phyloP scores from a whole-genome alignment of 164 flowering plant species.

The Umbellularia californica region DNA sequence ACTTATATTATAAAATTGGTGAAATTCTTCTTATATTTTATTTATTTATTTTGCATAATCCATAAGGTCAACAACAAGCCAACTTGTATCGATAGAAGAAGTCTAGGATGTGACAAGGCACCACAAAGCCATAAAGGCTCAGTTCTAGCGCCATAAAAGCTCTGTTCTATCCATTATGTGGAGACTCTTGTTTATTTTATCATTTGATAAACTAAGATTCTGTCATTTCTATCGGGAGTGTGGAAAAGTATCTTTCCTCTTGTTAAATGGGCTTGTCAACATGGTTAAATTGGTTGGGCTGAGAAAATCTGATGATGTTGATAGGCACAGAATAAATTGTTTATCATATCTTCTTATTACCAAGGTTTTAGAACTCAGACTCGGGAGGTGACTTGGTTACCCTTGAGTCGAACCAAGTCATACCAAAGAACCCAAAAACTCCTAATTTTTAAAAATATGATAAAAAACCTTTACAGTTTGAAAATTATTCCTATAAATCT shows the following conservation, averaged over 20 bases:
- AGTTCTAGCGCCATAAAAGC: background rate
- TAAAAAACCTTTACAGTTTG: too few relatives aligned
- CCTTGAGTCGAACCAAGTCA: background rate
- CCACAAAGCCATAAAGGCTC: background rate
- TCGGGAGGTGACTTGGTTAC: background rate
- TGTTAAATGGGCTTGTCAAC: background rate
- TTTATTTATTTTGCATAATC: too few relatives aligned
- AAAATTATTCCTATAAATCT: too few relatives aligned
- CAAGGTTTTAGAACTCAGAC: background rate
- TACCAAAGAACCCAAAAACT: too few relatives aligned
- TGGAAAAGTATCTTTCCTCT: background rate
- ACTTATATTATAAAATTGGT: too few relatives aligned
- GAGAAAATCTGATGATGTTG: background rate
- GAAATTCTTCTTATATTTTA: too few relatives aligned
- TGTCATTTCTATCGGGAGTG: background rate
- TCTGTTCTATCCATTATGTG: background rate
- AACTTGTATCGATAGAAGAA: too few relatives aligned
- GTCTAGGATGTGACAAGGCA: too few relatives aligned
- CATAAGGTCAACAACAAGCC: too few relatives aligned
- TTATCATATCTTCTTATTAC: background rate
- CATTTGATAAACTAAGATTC: background rate
- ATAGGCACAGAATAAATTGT: background rate
- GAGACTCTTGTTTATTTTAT: too few relatives aligned
- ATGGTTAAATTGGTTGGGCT: background rate
- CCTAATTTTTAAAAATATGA: too few relatives aligned